Percentiles rank a stretch among this genome's conserved stretches.
phyloP scores from a whole-genome alignment of 208 protist genomes.

The Leishmania lainsoni region DNA sequence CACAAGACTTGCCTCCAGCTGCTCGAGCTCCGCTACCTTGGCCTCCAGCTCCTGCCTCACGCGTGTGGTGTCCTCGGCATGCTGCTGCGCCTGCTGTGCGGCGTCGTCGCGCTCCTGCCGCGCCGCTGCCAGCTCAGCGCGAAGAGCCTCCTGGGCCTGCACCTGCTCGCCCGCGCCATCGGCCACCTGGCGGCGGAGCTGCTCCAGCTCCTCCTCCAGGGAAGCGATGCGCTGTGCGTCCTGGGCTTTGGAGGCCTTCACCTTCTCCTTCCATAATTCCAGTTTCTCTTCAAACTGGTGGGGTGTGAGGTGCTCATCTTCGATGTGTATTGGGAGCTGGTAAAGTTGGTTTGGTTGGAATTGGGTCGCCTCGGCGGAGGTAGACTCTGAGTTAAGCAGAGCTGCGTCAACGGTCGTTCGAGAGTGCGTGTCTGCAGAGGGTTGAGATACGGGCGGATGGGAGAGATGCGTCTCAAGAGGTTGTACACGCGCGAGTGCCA shows the following conservation, averaged over 20 bases:
- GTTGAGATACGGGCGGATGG: background rate
- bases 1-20: background rate
- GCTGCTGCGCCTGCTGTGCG: conserved; percentile 3
- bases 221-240: conserved; percentile 40
- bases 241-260: conserved; percentile 44
- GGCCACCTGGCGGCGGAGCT: background rate
- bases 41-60: background rate
- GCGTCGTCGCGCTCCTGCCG: background rate
- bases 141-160: background rate
- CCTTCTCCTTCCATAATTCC: conserved; percentile 33
- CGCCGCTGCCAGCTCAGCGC: background rate
- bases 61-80: background rate
- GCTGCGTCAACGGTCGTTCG: background rate
- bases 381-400: too few relatives aligned
- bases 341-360: background rate
- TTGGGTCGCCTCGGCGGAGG: background rate
- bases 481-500: conserved; percentile 1
- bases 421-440: background rate
- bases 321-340: conserved; percentile 24
- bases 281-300: conserved; percentile 32
- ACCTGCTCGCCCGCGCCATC: background rate
- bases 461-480: background rate
- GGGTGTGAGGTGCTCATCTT: conserved; percentile 25
- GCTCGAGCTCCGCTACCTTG: background rate
- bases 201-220: conserved; percentile 12